Conservation (phyloP, 305 asterid genomes). For the Fraxinus angustifolia region DNA sequence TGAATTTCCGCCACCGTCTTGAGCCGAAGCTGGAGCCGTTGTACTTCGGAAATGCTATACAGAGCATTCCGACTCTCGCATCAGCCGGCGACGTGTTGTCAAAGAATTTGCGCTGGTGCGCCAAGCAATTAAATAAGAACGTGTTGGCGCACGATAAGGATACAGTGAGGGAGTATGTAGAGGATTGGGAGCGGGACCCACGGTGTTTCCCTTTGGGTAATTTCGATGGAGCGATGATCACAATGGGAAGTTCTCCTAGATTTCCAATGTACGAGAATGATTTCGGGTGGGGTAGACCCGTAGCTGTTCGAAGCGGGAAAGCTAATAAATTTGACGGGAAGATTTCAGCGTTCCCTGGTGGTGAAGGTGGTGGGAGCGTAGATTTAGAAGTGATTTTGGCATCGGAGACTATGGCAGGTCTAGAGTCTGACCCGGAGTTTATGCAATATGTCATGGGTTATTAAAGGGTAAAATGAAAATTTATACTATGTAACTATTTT, state of each 20-base stretch:
- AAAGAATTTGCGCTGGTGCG: constrained; percentile 44
- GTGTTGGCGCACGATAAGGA: constrained; percentile 38
- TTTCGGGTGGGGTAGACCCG: constrained; percentile 53
- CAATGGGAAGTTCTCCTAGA: constrained; percentile 51
- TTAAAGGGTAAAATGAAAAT: neutral
- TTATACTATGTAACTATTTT: neutral
- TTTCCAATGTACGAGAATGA: constrained; percentile 53
- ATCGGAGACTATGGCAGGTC: constrained; percentile 41
- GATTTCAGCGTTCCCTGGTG: constrained; percentile 49
- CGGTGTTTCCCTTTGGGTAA: constrained; percentile 50
- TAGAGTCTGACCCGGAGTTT: constrained; percentile 42
- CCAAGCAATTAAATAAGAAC: constrained; percentile 39
- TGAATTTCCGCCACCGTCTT: constrained; percentile 46
- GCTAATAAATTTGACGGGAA: constrained; percentile 52
- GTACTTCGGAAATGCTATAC: constrained; percentile 51
- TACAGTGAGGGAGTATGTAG: constrained; percentile 33
- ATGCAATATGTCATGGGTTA: constrained; percentile 38
- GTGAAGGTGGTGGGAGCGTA: constrained; percentile 36
- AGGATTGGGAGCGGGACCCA: constrained; percentile 50
- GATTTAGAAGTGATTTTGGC: constrained; percentile 47
- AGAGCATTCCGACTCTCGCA: constrained; percentile 46
- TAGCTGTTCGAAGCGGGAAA: constrained; percentile 40
- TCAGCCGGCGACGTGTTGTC: constrained; percentile 39
- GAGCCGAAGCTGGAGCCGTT: constrained; percentile 42
- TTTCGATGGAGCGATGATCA: constrained; percentile 51